Evolutionary conservation across 805 yeast species (phyloP), one percentile per base, ranked within the genome.

Genomic region (Lipomyces orientalis): DNA sequence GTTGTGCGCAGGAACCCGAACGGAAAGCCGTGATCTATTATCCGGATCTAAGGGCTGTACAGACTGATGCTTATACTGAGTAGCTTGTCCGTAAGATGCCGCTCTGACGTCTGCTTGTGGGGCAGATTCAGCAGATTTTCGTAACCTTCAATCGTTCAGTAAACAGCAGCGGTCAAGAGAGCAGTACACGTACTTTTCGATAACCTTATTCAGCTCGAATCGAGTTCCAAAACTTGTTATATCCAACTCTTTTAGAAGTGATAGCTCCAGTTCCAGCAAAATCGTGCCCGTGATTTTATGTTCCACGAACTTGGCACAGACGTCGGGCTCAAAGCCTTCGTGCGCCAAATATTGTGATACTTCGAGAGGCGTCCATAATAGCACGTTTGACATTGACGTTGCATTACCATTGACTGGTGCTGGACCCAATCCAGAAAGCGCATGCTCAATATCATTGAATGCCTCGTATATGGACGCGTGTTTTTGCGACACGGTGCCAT

Each of bases 171-270:
- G 25, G 31, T 7, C 31, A 59, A 12, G 8, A 25, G 16, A 16
- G 29, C 29, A 25, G 29, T 29, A 35, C 31, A 46, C 61, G 4
- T 46, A 59, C 49, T 87, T 85, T 76, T 91, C 97, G 73, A 95
- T 94, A 76, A 91, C 97, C 76, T 92, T 93, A 78, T 87, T 88
- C 58, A 95, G 86, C 77, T 93, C 97, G 79, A 93, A 95, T 71
- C 99, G 85, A 0, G 97, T 93, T 34, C 99, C 99, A 80, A 95
- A 95, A 3, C 97, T 90, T 60, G 87, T 84, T 62, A 95, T 94
- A 65, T 93, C 99, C 66, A 95, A 81, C 78, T 95, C 99, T 77
- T 94, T 95, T 74, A 95, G 83, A 74, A 90, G 90, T 0, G 91
- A 85, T 69, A 94, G 82, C 75, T 94, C 98, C 69, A 95, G 83